These are phyloP conservation scores for Aphanomyces cochlioides DNA, from an alignment of 352 stramenopile species.

Conservation along the genomic window DNA sequence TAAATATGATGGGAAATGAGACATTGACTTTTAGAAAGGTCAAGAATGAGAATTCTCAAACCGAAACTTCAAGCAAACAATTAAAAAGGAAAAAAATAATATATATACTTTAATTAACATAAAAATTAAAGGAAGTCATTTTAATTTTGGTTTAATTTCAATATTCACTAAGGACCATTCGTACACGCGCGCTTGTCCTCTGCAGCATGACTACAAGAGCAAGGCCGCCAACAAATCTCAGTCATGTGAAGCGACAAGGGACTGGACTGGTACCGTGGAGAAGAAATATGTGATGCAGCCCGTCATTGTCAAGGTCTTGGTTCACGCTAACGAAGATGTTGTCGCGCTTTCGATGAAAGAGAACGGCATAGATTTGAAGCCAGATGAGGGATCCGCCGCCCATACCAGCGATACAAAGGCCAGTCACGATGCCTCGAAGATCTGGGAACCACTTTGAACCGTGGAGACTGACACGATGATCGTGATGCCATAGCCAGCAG, in stretches of 20 bases:
- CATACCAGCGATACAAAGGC: conserved; percentile 24
- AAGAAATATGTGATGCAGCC: not conserved
- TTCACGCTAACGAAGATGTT: not conserved
- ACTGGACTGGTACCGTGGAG: not conserved
- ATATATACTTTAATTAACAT: too few relatives aligned
- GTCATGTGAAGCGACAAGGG: not conserved
- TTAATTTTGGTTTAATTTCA: too few relatives aligned
- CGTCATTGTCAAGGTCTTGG: not conserved
- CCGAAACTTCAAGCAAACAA: too few relatives aligned
- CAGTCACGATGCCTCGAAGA: conserved; percentile 22
- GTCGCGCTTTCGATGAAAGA: not conserved
- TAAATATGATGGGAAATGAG: too few relatives aligned
- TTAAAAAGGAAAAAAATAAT: too few relatives aligned
- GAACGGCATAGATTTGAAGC: not conserved
- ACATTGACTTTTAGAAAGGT: too few relatives aligned
- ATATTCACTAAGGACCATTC: too few relatives aligned
- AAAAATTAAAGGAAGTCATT: too few relatives aligned
- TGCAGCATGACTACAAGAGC: not conserved
- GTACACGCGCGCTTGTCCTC: too few relatives aligned
- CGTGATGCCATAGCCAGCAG: conserved; percentile 23
- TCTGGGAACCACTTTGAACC: conserved; percentile 33
- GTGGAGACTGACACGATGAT: conserved; percentile 19
- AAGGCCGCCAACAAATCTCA: not conserved
- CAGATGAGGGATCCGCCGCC: not conserved
- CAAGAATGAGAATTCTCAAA: too few relatives aligned